Conservation (phyloP, 441 rosid genomes). For the Gossypium lobatum region DNA sequence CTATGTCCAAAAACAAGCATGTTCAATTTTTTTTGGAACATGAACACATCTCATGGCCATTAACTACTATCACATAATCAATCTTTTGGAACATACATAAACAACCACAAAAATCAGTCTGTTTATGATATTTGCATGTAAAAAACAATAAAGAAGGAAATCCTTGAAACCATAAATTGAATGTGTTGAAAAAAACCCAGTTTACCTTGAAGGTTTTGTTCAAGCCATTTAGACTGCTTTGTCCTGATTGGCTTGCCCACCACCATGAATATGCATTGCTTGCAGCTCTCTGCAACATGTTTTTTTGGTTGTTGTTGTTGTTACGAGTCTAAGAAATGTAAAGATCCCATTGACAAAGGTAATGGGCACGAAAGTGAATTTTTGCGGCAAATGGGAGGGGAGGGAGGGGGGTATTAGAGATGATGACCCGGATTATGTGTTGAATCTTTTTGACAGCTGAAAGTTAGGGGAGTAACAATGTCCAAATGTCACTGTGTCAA, state of each 20-base stretch:
- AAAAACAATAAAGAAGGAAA: not conserved
- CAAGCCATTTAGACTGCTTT: slow-evolving; percentile 97
- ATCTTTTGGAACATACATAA: not conserved
- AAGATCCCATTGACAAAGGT: not conserved
- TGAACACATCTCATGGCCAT: too few species aligned
- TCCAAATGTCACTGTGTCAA: slow-evolving; percentile 9
- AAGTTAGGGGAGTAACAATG: not conserved
- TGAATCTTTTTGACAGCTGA: slow-evolving; percentile 24
- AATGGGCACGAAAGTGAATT: not conserved
- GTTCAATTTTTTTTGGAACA: not conserved
- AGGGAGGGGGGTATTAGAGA: slow-evolving; percentile 12
- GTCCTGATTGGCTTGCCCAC: slow-evolving; percentile 99
- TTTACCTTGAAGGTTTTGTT: slow-evolving; percentile 78
- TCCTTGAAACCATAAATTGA: not conserved
- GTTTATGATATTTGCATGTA: not conserved
- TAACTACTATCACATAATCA: too few species aligned
- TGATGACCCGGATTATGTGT: slow-evolving; percentile 22
- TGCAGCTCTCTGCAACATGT: slow-evolving; percentile 89
- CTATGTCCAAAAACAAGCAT: not conserved
- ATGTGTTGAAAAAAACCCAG: not conserved
- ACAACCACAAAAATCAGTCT: not conserved
- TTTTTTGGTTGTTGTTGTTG: not conserved
- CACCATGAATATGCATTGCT: slow-evolving; percentile 96
- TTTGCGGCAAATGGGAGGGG: slow-evolving; percentile 9
- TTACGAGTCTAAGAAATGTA: not conserved